Base-by-base conservation (phyloP, 306 rosid species). In the Mucuna pruriens region DNA sequence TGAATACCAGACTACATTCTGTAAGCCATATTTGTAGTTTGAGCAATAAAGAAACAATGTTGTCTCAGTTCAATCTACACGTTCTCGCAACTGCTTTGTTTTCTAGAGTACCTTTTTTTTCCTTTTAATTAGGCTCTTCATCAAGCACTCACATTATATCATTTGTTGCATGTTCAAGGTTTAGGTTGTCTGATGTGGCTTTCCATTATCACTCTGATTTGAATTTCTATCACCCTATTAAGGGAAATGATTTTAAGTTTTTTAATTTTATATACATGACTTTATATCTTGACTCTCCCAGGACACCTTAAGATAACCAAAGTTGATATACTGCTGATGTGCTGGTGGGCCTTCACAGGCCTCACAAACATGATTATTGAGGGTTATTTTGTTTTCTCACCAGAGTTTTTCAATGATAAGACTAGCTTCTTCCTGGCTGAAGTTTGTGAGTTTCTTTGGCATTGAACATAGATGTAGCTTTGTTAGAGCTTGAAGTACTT, bases 291-390 rank as follows among this genome's bases (percentile, higher is more conserved):
- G 31, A 44, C 54, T 75, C 69, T 52, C 13, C 51, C 85, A 94
- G 97, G 96, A 72, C 71, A 92, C 64, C 77, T 77, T 38, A 94
- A 86, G 87, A 87, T 26, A 62, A 42, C 90, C 25, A 92, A 80
- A 85, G 39, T 87, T 52, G 97, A 94, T 23, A 88, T 97, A 75
- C 46, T 87, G 90, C 85, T 94, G 8, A 92, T 94, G 94, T 89
- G 97, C 84, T 94, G 97, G 98, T 94, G 97, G 98, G 87, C 87
- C 9, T 94, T 94, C 85, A 92, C 97, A 0, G 98, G 97, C 80
- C 92, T 94, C 84, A 92, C 94, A 4, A 93, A 94, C 83, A 13
- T 85, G 62, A 69, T 94, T 57, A 68, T 94, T 19, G 98, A 91
- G 72, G 97, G 97, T 13, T 94, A 89, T 76, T 92, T 94, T 75